Evolutionary conservation across 192 early-diverging fungal species (phyloP).

Genomic region (Chytriomyces sp.): DNA sequence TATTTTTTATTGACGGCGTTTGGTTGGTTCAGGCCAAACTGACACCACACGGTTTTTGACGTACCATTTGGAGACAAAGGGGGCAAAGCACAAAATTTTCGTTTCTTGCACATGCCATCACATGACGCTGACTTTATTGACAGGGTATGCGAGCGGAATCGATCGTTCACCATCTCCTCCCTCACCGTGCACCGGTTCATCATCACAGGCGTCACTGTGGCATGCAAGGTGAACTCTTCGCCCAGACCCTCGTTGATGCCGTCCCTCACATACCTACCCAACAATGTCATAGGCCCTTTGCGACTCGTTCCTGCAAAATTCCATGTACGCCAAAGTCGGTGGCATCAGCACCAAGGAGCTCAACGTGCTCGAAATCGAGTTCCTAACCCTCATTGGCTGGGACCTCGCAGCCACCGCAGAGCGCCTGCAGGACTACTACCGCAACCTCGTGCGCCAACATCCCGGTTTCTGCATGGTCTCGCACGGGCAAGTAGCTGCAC

Average conservation of each 20-base stretch:
- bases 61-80: no score
- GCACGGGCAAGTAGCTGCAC: conserved; percentile 10
- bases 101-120: not conserved
- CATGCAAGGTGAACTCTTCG: conserved; percentile 36
- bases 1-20: no score
- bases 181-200: conserved; percentile 78
- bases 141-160: conserved; percentile 63
- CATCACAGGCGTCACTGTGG: conserved; percentile 35
- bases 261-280: not conserved
- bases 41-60: no score
- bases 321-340: conserved; percentile 93
- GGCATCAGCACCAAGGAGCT: conserved; percentile 91
- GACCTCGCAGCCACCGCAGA: conserved; percentile 75
- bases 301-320: conserved; percentile 61
- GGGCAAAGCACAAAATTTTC: not conserved
- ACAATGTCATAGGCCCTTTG: conserved; percentile 31
- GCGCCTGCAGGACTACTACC: conserved; percentile 89
- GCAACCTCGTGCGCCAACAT: conserved; percentile 79
- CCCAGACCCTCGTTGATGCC: not conserved
- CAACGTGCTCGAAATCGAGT: conserved; percentile 87
- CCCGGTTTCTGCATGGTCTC: conserved; percentile 38
- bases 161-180: conserved; percentile 88
- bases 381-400: conserved; percentile 87
- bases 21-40: no score
- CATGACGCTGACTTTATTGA: not conserved